A percentile compares a stretch with the other conserved stretches of the same genome.
phyloP scores from a whole-genome alignment of 1,284 basidiomycete genomes.

The Volvariella surrecta region DNA sequence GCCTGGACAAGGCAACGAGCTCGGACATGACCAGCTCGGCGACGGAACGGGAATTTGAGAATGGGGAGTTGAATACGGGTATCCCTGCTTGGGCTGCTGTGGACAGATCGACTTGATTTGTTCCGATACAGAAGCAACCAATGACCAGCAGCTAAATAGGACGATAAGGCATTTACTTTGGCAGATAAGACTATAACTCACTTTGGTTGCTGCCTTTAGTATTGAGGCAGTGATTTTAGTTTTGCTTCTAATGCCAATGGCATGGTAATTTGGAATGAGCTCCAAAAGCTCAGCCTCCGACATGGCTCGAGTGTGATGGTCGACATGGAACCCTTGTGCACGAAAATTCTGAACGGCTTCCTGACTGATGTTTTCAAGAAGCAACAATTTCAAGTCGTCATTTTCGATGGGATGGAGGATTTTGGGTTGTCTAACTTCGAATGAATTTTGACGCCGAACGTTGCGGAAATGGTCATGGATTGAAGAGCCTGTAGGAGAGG shows the following conservation, averaged over 20 bases:
- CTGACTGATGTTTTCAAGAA: constrained; percentile 94
- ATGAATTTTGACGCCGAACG: constrained; percentile 16
- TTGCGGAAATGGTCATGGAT: constrained; percentile 39
- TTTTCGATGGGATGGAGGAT: constrained; percentile 74
- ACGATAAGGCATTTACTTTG: constrained; percentile 1
- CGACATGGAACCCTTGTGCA: constrained; percentile 88
- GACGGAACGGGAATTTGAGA: constrained; percentile 98
- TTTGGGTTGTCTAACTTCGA: constrained; percentile 44
- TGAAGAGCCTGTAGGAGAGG: constrained; percentile 32
- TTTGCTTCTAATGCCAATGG: constrained; percentile 95
- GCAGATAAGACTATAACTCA: constrained; percentile 19
- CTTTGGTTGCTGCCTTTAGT: constrained; percentile 80
- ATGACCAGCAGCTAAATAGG: constrained; percentile 78
- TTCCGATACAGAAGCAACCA: constrained; percentile 99
- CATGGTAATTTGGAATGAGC: constrained; percentile 86
- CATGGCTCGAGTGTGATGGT: constrained; percentile 83
- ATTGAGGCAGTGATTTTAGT: constrained; percentile 92
- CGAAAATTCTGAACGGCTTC: constrained; percentile 82
- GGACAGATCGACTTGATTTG: constrained; percentile 93
- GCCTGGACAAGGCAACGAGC: constrained; percentile 90
- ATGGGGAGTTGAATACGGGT: constrained; percentile 99
- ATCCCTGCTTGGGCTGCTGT: constrained; percentile 87
- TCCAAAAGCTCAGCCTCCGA: constrained; percentile 88
- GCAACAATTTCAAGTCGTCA: constrained; percentile 67
- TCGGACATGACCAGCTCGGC: constrained; percentile 97